Conservation (phyloP, 495 filamentous ascomycete species). For the Sordaria brevicollis region DNA sequence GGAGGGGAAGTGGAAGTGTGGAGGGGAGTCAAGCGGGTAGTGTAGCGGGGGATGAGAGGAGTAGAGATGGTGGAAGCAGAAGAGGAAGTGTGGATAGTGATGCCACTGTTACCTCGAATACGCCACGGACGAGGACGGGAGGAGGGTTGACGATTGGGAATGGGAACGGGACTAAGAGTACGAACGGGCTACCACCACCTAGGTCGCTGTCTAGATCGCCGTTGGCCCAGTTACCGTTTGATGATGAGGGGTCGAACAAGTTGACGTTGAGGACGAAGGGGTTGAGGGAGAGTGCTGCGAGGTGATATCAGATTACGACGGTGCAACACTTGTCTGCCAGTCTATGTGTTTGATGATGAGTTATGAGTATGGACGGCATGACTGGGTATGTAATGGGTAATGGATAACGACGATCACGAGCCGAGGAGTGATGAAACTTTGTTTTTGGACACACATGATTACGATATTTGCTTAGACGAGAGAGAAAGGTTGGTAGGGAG, state of each 20-base stretch:
- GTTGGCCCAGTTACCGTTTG: conserved; percentile 26
- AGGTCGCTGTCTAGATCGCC: not conserved
- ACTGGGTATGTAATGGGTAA: no score
- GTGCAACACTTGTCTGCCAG: no score
- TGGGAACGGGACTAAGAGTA: conserved; percentile 1
- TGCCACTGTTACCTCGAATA: conserved; percentile 25
- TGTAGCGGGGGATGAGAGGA: not conserved
- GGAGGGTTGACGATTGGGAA: conserved; percentile 18
- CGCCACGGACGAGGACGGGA: conserved; percentile 26
- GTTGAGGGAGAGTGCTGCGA: conserved; percentile 33
- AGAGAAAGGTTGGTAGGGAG: no score
- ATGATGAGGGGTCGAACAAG: conserved; percentile 25
- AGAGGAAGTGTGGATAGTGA: conserved; percentile 41
- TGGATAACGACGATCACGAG: no score
- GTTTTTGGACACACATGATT: no score
- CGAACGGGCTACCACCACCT: not conserved
- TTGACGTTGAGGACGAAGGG: conserved; percentile 37
- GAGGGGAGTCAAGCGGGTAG: not conserved
- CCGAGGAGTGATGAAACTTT: no score
- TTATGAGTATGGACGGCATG: no score
- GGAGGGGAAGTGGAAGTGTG: not conserved
- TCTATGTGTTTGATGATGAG: no score
- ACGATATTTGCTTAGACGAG: no score
- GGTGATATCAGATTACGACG: no score
- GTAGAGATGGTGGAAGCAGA: conserved; percentile 24